Base-by-base conservation (phyloP, 805 yeast species). In the Ogataea minuta region DNA sequence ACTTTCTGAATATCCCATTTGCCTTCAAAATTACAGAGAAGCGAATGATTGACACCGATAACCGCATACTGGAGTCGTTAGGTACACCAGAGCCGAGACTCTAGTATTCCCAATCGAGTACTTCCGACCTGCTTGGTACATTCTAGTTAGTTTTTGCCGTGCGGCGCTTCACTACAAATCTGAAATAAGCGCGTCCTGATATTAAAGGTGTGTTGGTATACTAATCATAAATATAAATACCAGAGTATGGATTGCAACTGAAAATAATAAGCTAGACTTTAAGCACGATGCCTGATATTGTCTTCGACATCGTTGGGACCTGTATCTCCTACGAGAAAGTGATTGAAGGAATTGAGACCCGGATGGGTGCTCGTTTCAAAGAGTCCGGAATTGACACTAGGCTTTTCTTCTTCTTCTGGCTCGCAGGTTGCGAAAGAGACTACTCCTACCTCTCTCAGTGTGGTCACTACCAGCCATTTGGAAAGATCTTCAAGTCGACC, bases 381-480 rank as follows among this genome's bases (percentile, higher is more conserved):
- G 28, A 31, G 10, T 48, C 51, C 7, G 49, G 49, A 6, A 52
- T 56, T 31, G 52, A 52, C 32, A 17, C 55, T 15, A 43, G 50
- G n/a, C 21, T 53, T 10, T 48, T 48, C 32, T 48, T 48, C 32
- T 39, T 27, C 29, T 46, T 45, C 31, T 48, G 52, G 52, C 29
- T 43, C 5, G 46, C 44, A 39, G 96, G 96, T 11, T 80, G 91
- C 82, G 90, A 91, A 3, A 88, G 96, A 96, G 89, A 89, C 44
- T 59, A 52, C 49, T 28, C 57, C 9, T 53, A 40, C 31, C 42
- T 53, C 12, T 46, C 51, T 9, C 48, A 39, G 28, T 39, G 34
- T 28, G 54, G 53, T 15, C 48, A 39, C 29, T 53, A 53, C 21
- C 50, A 51, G 28, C 41, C 51, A 11, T 48, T 49, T 31, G 31